phyloP scores from a whole-genome alignment of 768 basidiomycete genomes.

The Suillus fuscotomentosus region DNA sequence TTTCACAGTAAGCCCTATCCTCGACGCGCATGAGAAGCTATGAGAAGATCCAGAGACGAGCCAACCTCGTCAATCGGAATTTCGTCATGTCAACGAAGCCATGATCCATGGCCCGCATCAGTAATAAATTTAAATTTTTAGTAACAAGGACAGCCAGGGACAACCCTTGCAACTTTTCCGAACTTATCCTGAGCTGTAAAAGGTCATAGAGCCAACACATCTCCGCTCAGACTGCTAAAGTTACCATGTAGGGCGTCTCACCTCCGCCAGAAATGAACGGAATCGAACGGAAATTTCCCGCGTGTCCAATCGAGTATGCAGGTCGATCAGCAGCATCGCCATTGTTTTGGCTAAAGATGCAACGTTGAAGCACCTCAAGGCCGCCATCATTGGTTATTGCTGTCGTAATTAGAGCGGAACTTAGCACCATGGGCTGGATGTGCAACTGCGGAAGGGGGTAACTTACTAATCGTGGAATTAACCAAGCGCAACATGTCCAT shows the following conservation, averaged over 20 bases:
- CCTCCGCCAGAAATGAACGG: constrained; percentile 31
- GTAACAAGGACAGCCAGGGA: constrained; percentile 11
- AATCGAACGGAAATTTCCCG: constrained; percentile 15
- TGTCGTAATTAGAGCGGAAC: constrained; percentile 29
- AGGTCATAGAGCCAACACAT: constrained; percentile 20
- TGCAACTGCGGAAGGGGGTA: not conserved
- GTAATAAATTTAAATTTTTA: constrained; percentile 11
- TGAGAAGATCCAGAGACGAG: not conserved
- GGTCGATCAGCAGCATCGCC: constrained; percentile 15
- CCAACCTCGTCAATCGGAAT: constrained; percentile 3
- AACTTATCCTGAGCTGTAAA: constrained; percentile 10
- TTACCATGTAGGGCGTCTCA: constrained; percentile 25
- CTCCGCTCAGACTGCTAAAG: constrained; percentile 23
- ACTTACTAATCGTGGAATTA: not conserved
- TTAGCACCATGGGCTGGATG: constrained; percentile 14
- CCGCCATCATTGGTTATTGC: constrained; percentile 9
- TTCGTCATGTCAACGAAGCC: constrained; percentile 22
- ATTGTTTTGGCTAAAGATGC: constrained; percentile 10
- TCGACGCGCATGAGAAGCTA: constrained; percentile 11
- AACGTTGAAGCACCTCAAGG: constrained; percentile 6
- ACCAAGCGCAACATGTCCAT: not conserved
- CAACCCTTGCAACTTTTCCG: constrained; percentile 3
- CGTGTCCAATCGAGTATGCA: constrained; percentile 8
- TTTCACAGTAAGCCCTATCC: constrained; percentile 8
- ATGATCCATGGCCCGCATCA: constrained; percentile 11